These are phyloP conservation scores for Cercospora zeae-maydis DNA, from an alignment of 2,329 filamentous ascomycete species.

Conservation along the genomic window DNA sequence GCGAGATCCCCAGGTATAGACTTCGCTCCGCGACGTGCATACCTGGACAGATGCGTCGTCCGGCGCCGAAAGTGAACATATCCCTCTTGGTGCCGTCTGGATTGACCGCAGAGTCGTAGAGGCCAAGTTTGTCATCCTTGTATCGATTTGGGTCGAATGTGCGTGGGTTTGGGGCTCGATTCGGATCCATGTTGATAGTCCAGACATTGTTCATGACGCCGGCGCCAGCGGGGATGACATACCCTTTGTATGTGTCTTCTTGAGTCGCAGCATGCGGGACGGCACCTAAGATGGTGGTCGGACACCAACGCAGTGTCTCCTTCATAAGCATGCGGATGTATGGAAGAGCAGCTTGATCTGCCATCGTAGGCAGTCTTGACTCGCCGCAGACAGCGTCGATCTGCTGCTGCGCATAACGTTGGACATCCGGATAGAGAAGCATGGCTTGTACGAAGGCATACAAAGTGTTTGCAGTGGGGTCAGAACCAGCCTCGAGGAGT, in stretches of 20 bases:
- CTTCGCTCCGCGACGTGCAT: slow-evolving; percentile 32
- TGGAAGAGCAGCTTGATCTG: slow-evolving; percentile 20
- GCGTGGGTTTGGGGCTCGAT: slow-evolving; percentile 23
- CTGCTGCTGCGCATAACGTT: slow-evolving; percentile 22
- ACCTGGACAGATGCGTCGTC: slow-evolving; percentile 33
- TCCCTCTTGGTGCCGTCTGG: slow-evolving; percentile 17
- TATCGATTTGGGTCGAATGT: slow-evolving; percentile 29
- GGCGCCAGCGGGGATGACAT: slow-evolving; percentile 28
- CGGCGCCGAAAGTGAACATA: slow-evolving; percentile 30
- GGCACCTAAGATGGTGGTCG: slow-evolving; percentile 18
- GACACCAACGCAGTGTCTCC: slow-evolving; percentile 25
- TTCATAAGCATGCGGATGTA: slow-evolving; percentile 24
- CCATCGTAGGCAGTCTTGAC: slow-evolving; percentile 20
- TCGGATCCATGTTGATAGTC: slow-evolving; percentile 26
- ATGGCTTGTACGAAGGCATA: slow-evolving; percentile 37
- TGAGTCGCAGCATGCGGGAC: slow-evolving; percentile 28
- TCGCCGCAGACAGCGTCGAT: slow-evolving; percentile 25
- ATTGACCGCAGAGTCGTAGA: slow-evolving; percentile 33
- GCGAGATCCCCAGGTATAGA: slow-evolving; percentile 38
- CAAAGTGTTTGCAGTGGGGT: slow-evolving; percentile 39
- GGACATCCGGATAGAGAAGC: slow-evolving; percentile 24
- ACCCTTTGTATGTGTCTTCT: slow-evolving; percentile 31
- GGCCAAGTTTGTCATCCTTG: slow-evolving; percentile 22
- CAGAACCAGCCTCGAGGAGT: slow-evolving; percentile 41
- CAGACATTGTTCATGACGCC: slow-evolving; percentile 29